phyloP scores from a whole-genome alignment of 2,329 filamentous ascomycete genomes.

The Arachnopeziza araneosa region DNA sequence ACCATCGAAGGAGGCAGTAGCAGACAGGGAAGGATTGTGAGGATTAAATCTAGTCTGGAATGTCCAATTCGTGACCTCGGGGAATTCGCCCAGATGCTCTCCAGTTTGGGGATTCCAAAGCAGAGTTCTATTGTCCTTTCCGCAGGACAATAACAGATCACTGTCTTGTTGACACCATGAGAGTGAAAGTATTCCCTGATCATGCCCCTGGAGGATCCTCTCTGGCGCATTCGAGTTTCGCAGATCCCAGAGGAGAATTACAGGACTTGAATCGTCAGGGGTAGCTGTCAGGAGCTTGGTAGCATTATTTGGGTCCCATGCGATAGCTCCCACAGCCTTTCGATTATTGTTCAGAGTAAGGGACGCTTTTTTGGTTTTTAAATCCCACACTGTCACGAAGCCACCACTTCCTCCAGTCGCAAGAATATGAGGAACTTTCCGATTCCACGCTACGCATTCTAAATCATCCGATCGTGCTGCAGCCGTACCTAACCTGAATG shows the following conservation, averaged over 20 bases:
- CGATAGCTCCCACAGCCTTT: conserved; percentile 90
- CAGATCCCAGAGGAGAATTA: conserved; percentile 91
- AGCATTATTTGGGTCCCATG: conserved; percentile 93
- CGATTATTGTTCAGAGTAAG: conserved; percentile 90
- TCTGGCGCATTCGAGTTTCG: conserved; percentile 95
- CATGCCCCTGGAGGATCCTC: conserved; percentile 81
- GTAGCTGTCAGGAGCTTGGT: conserved; percentile 93
- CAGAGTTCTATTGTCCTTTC: conserved; percentile 93
- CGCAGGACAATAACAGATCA: conserved; percentile 83
- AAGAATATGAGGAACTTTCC: conserved; percentile 92
- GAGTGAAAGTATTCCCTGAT: conserved; percentile 86
- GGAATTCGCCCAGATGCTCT: conserved; percentile 82
- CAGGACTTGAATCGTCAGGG: conserved; percentile 78
- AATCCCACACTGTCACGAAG: conserved; percentile 97
- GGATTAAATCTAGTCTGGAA: conserved; percentile 95
- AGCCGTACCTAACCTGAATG: conserved; percentile 81
- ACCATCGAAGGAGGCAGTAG: conserved; percentile 94
- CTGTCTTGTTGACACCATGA: conserved; percentile 94
- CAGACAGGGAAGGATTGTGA: conserved; percentile 83
- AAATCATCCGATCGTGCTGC: conserved; percentile 91
- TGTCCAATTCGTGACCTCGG: conserved; percentile 98
- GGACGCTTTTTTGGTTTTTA: conserved; percentile 96
- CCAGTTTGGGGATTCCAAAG: conserved; percentile 96
- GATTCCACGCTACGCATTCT: conserved; percentile 97
- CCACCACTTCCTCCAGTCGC: conserved; percentile 90